Conservation (phyloP, 192 early-diverging fungal species). For the Phlyctochytrium bullatum region DNA sequence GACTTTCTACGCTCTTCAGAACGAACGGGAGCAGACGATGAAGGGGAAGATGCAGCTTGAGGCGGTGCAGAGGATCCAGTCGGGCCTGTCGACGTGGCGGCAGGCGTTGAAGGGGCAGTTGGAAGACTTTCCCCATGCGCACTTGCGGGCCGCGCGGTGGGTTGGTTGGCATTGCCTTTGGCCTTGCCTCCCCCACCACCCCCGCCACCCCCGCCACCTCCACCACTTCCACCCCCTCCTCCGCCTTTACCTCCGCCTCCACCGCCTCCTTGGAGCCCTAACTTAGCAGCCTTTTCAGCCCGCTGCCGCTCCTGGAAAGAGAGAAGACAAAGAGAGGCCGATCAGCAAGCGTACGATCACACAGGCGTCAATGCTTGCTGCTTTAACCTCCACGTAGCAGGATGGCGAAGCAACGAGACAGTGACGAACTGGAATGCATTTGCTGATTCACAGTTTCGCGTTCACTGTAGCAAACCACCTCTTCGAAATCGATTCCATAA, state of each 20-base stretch:
- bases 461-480: too few relatives aligned
- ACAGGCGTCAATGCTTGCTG: too few relatives aligned
- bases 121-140: too few relatives aligned
- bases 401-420: slow-evolving; percentile 7
- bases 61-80: slow-evolving; percentile 1
- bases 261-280: slow-evolving; percentile 35
- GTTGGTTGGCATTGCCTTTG: slow-evolving; percentile 18
- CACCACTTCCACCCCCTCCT: slow-evolving; percentile 5
- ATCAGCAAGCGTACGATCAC: too few relatives aligned
- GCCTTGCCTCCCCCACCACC: too few relatives aligned
- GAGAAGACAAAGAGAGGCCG: neutral
- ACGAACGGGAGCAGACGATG: too few relatives aligned
- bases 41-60: slow-evolving; percentile 3
- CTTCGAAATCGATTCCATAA: neutral
- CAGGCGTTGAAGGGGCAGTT: neutral
- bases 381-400: neutral
- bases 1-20: too few relatives aligned
- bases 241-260: slow-evolving; percentile 33
- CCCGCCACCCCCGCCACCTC: neutral
- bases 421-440: too few relatives aligned
- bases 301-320: slow-evolving; percentile 63
- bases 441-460: too few relatives aligned
- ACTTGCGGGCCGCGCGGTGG: slow-evolving; percentile 8
- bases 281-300: slow-evolving; percentile 62
- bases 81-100: neutral